A percentile compares a stretch with the other conserved stretches of the same genome.
These are phyloP conservation scores for Arthonia radiata DNA, from an alignment of 495 filamentous ascomycete species.

Conservation along the genomic window DNA sequence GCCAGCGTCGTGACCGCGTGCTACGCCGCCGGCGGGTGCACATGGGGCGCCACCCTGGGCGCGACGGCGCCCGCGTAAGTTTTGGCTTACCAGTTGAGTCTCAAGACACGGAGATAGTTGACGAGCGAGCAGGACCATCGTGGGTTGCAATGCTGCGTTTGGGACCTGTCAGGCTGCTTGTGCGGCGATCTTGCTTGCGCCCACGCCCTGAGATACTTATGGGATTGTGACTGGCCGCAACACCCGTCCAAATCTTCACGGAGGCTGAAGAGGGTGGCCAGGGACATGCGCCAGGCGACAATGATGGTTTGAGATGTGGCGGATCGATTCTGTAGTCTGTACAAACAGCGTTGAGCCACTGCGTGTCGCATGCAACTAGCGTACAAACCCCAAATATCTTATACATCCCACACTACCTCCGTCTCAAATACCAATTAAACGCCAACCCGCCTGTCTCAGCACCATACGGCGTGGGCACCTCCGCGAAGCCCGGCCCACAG, in stretches of 20 bases:
- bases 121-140: too few relatives aligned
- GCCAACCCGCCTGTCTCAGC: conserved; percentile 40
- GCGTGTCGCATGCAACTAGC: too few relatives aligned
- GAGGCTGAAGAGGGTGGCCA: too few relatives aligned
- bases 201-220: conserved; percentile 11
- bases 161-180: conserved; percentile 25
- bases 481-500: conserved; percentile 59
- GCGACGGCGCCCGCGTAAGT: conserved; percentile 17
- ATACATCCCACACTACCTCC: conserved; percentile 43
- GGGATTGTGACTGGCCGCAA: too few relatives aligned
- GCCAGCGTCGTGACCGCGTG: conserved; percentile 23
- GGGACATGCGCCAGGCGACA: too few relatives aligned
- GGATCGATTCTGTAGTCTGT: too few relatives aligned
- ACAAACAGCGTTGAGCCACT: too few relatives aligned
- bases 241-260: too few relatives aligned
- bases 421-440: conserved; percentile 81
- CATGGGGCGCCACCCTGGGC: conserved; percentile 20
- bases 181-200: conserved; percentile 13
- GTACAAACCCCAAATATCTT: too few relatives aligned
- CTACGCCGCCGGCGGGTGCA: conserved; percentile 23
- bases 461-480: conserved; percentile 74
- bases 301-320: too few relatives aligned
- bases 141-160: conserved; percentile 24
- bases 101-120: too few relatives aligned
- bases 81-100: too few relatives aligned